phyloP scores from a whole-genome alignment of 1,284 basidiomycete species.

The Rhodotorula sp. region DNA sequence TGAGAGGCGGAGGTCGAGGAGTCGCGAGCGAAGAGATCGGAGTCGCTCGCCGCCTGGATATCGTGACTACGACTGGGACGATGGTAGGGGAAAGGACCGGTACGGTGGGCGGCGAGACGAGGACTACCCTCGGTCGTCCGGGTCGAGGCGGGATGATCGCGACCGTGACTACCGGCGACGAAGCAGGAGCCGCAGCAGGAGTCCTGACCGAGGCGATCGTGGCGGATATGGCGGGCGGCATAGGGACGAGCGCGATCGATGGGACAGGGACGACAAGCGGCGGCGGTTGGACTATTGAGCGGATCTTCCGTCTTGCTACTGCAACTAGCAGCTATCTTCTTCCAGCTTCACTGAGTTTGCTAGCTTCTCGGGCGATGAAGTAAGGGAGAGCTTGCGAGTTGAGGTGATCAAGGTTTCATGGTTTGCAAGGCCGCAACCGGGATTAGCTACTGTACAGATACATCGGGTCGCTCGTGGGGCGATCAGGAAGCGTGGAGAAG shows the following conservation, averaged over 20 bases:
- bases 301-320: no score
- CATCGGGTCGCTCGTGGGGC: not conserved
- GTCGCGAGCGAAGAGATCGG: not conserved
- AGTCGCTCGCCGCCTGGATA: not conserved
- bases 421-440: no score
- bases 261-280: slow-evolving; percentile 20
- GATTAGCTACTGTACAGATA: no score
- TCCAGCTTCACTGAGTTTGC: no score
- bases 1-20: slow-evolving; percentile 1
- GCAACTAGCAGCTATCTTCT: no score
- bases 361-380: no score
- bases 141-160: not conserved
- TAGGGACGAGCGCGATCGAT: not conserved
- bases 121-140: not conserved
- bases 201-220: not conserved
- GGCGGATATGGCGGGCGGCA: not conserved
- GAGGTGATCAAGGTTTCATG: no score
- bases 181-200: not conserved
- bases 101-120: not conserved
- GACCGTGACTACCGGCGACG: not conserved
- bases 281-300: slow-evolving; percentile 9
- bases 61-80: not conserved
- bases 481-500: no score
- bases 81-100: not conserved
- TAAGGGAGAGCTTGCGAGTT: no score